Evolutionary conservation across 2,329 filamentous ascomycete genomes (phyloP), one percentile per base, ranked within the genome.

Genomic region (Acrocalymma vagum): DNA sequence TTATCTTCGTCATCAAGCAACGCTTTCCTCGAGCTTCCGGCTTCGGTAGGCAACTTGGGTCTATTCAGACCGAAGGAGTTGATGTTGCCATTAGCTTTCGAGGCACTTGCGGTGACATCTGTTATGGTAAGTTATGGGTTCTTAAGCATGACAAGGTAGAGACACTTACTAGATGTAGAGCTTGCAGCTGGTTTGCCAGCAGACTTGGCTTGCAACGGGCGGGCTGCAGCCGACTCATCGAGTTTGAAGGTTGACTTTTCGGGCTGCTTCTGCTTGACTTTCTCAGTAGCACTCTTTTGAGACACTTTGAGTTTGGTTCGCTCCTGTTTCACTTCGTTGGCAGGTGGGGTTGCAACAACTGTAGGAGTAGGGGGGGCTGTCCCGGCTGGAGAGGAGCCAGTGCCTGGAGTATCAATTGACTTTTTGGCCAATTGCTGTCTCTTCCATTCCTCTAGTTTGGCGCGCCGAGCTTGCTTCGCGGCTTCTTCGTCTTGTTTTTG

Each of bases 1-100:
- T 84, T 86, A 60, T 95, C 90, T 59, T 96, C 93, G 62, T 96
- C 93, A 46, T 88, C 92, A 57, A 96, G 85, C 56, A 91, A 85
- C 15, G 95, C 77, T 46, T 88, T 90, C 55, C 86, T 86, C 63
- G 90, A 90, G 14, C 82, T 77, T 4, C 82, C 77, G 3, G 80
- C 69, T 60, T 88, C 90, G 35, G 89, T 86, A 15, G 69, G 70
- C 37, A 90, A 90, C 32, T 75, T 71, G 35, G 78, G 77, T 27
- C 81, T 74, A 44, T 79, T 80, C 29, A 97, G 84, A 3, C 91
- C 93, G 62, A 97, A 97, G 21, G 86, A 86, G 65, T 88, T 87
- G 31, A 95, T 81, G 62, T 92, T 92, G 33, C 82, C 80, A 56
- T 82, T 84, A 45, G 83, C 84, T 69, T 85, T 89, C 20, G 84